Evolutionary conservation across 495 filamentous ascomycete genomes (phyloP).

Genomic region (Penicillium verhagenii): DNA sequence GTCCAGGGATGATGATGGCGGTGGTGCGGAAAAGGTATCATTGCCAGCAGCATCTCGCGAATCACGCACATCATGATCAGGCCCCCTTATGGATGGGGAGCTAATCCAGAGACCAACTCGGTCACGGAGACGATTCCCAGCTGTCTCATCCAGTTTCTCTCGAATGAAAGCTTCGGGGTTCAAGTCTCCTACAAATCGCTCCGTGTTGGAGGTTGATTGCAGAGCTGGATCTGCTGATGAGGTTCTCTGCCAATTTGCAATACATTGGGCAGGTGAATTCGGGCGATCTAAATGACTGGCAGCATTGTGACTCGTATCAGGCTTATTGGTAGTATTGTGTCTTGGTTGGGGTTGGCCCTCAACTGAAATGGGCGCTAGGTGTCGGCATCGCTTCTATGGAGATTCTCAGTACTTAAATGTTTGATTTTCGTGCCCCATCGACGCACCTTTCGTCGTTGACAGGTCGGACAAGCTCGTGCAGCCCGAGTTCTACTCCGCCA

Average conservation of each 20-base stretch:
- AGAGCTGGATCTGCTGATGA: slow-evolving; percentile 7
- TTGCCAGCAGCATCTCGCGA: background rate
- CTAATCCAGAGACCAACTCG: slow-evolving; percentile 47
- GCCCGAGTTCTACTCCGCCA: slow-evolving; percentile 36
- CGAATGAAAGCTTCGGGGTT: slow-evolving; percentile 50
- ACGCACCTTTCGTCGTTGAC: slow-evolving; percentile 38
- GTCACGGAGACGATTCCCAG: slow-evolving; percentile 33
- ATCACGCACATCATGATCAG: background rate
- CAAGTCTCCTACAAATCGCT: slow-evolving; percentile 48
- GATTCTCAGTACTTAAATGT: background rate
- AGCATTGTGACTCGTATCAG: background rate
- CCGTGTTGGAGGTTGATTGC: slow-evolving; percentile 20
- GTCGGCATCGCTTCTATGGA: slow-evolving; percentile 40
- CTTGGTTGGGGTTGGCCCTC: slow-evolving; percentile 5
- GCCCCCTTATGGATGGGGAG: slow-evolving; percentile 21
- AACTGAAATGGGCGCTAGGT: slow-evolving; percentile 20
- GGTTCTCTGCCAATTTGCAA: slow-evolving; percentile 2
- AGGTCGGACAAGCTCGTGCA: slow-evolving; percentile 33
- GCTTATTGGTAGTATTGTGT: background rate
- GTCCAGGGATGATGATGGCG: slow-evolving; percentile 14
- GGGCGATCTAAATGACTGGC: background rate
- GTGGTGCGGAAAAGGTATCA: slow-evolving; percentile 1
- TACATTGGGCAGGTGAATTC: background rate
- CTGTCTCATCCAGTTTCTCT: slow-evolving; percentile 30
- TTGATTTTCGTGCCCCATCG: background rate